Conservation (phyloP, 768 basidiomycete genomes). For the Boletus subparvulus region DNA sequence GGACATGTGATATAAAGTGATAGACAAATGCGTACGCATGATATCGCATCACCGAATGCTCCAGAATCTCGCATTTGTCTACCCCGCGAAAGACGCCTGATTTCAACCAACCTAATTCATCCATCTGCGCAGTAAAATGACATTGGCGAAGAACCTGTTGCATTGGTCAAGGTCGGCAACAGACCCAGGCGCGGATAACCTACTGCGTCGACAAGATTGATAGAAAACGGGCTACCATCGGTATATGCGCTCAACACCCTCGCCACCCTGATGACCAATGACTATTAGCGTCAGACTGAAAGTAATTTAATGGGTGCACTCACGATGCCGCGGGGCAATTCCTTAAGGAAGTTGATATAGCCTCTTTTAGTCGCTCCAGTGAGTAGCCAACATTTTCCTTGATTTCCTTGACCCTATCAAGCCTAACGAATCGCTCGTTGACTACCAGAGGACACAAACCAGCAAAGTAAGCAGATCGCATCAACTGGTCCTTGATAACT, state of each 20-base stretch:
- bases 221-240: conserved; percentile 52
- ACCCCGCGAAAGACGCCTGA: conserved; percentile 39
- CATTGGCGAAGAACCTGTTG: conserved; percentile 55
- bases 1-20: too few species aligned
- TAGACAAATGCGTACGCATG: conserved; percentile 45
- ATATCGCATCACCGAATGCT: conserved; percentile 54
- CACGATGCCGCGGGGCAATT: conserved; percentile 24
- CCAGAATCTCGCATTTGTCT: conserved; percentile 40
- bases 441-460: neutral
- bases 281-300: neutral
- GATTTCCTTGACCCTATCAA: conserved; percentile 24
- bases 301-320: conserved; percentile 3
- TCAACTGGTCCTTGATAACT: conserved; percentile 29
- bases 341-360: conserved; percentile 18
- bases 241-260: conserved; percentile 53
- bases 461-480: conserved; percentile 22
- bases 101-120: conserved; percentile 50
- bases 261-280: conserved; percentile 31
- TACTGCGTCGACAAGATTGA: conserved; percentile 59
- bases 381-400: conserved; percentile 31
- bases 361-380: conserved; percentile 20
- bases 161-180: neutral
- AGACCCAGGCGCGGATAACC: conserved; percentile 6
- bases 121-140: conserved; percentile 54
- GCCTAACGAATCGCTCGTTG: conserved; percentile 22